Base-by-base conservation (phyloP, 164 flowering plant genomes). In the Pachysandra terminalis region DNA sequence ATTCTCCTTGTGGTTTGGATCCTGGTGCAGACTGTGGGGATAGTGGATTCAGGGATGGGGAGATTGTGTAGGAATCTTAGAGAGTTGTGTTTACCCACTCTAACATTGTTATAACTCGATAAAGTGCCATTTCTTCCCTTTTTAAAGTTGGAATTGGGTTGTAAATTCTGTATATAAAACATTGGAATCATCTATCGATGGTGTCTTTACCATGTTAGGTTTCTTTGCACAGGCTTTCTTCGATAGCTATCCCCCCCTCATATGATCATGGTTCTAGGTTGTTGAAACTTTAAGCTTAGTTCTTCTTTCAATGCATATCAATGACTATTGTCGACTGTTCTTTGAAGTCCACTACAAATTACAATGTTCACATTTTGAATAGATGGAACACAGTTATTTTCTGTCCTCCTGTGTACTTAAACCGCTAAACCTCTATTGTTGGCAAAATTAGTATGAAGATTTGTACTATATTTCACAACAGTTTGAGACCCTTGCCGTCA, bases 1-100 rank as follows among this genome's bases (percentile, higher is more conserved):
- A 92, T 76, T 95, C 93, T 70, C 94, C 96, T 64, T 87, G 97
- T 80, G 88, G 84, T 35, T 77, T 95, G 80, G 99, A 90, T 75
- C 68, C 93, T 14, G 67, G 81, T 75, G 72, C 89, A 53, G 97
- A 89, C 71, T 91, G 92, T 71, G 91, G 82, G 51, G 93, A 88
- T 81, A 81, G 81, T 74, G 88, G 79, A 68, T 92, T 90, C 74
- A 78, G 88, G 77, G 90, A 85, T 69, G 91, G 84, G 70, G 93
- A 80, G 75, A 87, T 87, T 73, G 82, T 88, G 74, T 92, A 87
- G 64, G 77, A 56, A 65, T 76, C 66, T 27, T 51, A 27, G 59
- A 71, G 54, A 66, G 67, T 56, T 22, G 23, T 70, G 71, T 66
- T 74, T 63, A 74, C 77, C 74, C 71, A 64, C 68, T 79, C 78